phyloP scores from a whole-genome alignment of 768 basidiomycete genomes.

The Tulasnella sp. region DNA sequence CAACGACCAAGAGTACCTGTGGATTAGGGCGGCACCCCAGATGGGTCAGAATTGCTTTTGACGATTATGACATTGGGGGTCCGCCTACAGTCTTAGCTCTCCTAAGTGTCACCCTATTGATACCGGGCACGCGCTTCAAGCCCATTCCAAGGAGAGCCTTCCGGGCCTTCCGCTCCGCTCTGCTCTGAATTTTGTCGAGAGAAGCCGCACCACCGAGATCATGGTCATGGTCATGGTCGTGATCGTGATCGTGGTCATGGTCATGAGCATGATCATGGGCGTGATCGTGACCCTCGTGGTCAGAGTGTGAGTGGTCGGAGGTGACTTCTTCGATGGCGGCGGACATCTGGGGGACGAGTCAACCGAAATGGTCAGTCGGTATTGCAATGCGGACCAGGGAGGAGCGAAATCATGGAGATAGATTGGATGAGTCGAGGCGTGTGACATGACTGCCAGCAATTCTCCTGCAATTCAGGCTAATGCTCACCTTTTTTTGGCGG shows the following conservation, averaged over 20 bases:
- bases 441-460: background rate
- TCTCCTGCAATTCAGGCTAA: background rate
- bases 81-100: conserved; percentile 84
- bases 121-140: conserved; percentile 85
- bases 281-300: conserved; percentile 46
- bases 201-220: conserved; percentile 82
- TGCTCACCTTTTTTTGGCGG: background rate
- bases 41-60: background rate
- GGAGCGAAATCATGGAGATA: background rate
- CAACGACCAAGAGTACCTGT: conserved; percentile 86
- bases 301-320: conserved; percentile 62
- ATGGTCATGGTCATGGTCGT: conserved; percentile 50
- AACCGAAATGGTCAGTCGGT: background rate
- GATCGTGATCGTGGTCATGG: conserved; percentile 50
- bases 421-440: background rate
- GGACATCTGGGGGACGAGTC: conserved; percentile 26
- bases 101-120: conserved; percentile 91
- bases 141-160: conserved; percentile 90
- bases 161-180: conserved; percentile 90
- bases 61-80: background rate
- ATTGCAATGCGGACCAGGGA: conserved; percentile 9
- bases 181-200: conserved; percentile 90
- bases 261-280: conserved; percentile 66
- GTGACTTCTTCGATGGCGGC: conserved; percentile 78
- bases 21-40: background rate